These are phyloP conservation scores for Ophiocordyceps camponoti-rufipedis DNA, from an alignment of 2,329 filamentous ascomycete genomes.

Conservation along the genomic window DNA sequence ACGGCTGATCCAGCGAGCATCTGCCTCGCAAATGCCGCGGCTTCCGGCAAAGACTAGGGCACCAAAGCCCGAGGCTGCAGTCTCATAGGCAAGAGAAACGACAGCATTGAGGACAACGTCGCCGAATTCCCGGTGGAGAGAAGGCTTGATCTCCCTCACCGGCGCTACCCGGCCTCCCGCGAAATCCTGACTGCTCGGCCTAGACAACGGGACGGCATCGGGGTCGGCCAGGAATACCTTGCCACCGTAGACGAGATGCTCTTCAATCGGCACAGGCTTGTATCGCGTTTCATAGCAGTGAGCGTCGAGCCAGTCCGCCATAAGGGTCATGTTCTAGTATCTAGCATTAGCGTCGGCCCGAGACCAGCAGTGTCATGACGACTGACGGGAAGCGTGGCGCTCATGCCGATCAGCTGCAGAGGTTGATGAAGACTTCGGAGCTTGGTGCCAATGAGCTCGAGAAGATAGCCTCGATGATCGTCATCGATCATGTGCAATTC, in stretches of 20 bases:
- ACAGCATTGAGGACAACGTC: constrained; percentile 53
- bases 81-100: constrained; percentile 50
- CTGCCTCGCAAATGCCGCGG: constrained; percentile 45
- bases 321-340: constrained; percentile 45
- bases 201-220: constrained; percentile 38
- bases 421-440: constrained; percentile 47
- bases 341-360: neutral
- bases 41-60: constrained; percentile 59
- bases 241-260: constrained; percentile 55
- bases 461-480: constrained; percentile 53
- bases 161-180: constrained; percentile 18
- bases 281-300: constrained; percentile 58
- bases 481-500: constrained; percentile 75
- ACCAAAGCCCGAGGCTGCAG: constrained; percentile 48
- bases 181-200: constrained; percentile 21
- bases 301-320: constrained; percentile 52
- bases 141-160: constrained; percentile 31
- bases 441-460: constrained; percentile 60
- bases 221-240: constrained; percentile 42
- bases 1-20: constrained; percentile 49
- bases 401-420: constrained; percentile 63
- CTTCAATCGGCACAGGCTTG: constrained; percentile 56
- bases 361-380: neutral
- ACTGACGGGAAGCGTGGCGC: constrained; percentile 53
- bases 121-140: constrained; percentile 40